Evolutionary conservation across 768 basidiomycete genomes (phyloP), one percentile per base, ranked within the genome.

Genomic region (Suillus clintonianus): DNA sequence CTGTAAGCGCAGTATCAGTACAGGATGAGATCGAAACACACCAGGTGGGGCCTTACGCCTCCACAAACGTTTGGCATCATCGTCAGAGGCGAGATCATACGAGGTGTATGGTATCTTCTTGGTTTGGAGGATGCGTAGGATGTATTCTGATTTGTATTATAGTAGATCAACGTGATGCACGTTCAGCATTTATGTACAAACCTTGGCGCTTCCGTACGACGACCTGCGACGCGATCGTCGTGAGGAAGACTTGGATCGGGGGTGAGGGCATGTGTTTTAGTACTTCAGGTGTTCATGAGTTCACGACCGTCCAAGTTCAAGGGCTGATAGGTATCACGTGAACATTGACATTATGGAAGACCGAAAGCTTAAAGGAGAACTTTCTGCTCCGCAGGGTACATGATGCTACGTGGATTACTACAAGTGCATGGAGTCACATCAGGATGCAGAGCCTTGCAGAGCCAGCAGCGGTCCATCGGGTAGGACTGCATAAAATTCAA

Each of bases 161-260:
- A 60, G 24, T 57, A 59, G 13, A 53, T 55, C 51, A 56, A 41
- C 24, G 22, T 62, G 22, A n/a, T 48, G 42, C 17, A 47, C 39
- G n/a, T 62, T 47, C 19, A 11, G 41, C 19, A 41, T 42, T 42
- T 36, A 45, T 37, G 9, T 66, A 57, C 74, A 37, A 51, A 88
- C 92, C 92, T 85, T 95, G 93, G 30, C 91, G 87, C 68, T 90
- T 86, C 67, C 93, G 81, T 64, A 95, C 81, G 58, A 85, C 83
- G 1, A 90, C 86, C 71, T 93, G 89, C 55, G 91, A 91, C 3
- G 89, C 90, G 66, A 95, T 94, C 17, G 94, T 95, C n/a, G 94
- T 95, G 61, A 94, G 83, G 74, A 92, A 94, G 45, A 78, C 72
- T 69, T 90, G 86, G 64, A 95, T 89, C 9, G 93, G 93, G 7